phyloP scores from a whole-genome alignment of 345 rosid genomes.

The Trapa incisa region DNA sequence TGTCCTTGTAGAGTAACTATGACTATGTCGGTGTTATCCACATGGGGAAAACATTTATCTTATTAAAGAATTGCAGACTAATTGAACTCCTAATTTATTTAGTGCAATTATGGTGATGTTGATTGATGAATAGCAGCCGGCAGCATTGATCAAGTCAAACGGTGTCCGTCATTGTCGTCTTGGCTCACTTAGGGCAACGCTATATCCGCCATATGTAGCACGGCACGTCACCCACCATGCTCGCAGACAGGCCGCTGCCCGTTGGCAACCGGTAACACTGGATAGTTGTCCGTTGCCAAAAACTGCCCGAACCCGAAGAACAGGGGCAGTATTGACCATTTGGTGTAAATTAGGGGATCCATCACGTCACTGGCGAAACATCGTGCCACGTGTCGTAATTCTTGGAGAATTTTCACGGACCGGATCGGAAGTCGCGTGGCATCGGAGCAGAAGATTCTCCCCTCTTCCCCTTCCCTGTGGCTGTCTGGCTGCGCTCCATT shows the following conservation, averaged over 20 bases:
- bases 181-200: neutral
- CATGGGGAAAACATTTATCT: too few species aligned
- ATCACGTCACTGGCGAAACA: neutral
- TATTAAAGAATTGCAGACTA: too few species aligned
- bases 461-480: neutral
- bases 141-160: neutral
- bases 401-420: neutral
- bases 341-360: neutral
- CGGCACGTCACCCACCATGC: neutral
- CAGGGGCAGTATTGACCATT: too few species aligned
- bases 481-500: neutral
- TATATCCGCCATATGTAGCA: neutral
- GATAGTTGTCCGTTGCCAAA: too few species aligned
- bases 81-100: neutral
- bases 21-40: too few species aligned
- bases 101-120: neutral
- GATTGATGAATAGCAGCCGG: neutral
- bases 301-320: too few species aligned
- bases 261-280: too few species aligned
- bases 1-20: too few species aligned
- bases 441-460: slow-evolving; percentile 1
- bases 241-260: too few species aligned
- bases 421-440: neutral
- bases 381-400: neutral
- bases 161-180: neutral